Evolutionary conservation across 768 basidiomycete genomes (phyloP), one percentile per base, ranked within the genome.

Genomic region (Psilocybe cubensis): DNA sequence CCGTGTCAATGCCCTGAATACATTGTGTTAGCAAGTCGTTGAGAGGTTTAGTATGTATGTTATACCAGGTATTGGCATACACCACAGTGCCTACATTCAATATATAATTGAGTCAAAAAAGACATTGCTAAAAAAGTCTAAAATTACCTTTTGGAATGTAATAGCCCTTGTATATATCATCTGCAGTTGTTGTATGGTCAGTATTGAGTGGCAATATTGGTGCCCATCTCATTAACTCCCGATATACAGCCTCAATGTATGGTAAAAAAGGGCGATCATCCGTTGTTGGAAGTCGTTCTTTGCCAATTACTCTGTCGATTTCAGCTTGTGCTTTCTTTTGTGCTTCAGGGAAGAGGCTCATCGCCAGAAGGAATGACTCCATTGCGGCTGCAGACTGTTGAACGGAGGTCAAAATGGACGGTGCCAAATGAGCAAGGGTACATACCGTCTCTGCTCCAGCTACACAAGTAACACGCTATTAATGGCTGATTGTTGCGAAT

Each of bases 311-410:
- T 1, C 52, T 44, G 54, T 74, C 70, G 24, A 77, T 64, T 54
- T 76, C 74, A 12, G 56, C 61, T 58, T 73, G 75, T 4, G 72
- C 74, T 42, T 68, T 70, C 33, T 50, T 63, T 57, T 74, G 73
- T 1, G 61, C 60, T 3, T 73, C 69, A 0, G 74, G 74, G 49
- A 69, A 64, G 25, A 65, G 47, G 9, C 69, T 49, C 71, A 76
- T 70, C 6, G 70, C 67, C 7, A 74, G 61, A 23, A 76, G 57
- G 61, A 76, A 65, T 23, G 60, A 58, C 17, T 50, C 17, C 5
- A 61, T 21, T 3, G 61, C 42, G 38, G 61, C 58, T 3, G 50
- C 53, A 8, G 54, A 62, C 65, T 66, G 27, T 14, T 4, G 23
- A 17, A 43, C 25, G 25, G 10, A 14, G 35, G 10, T n/a, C 29